Base-by-base conservation (phyloP, 208 protist species). In the Trypanosoma conorhini region DNA sequence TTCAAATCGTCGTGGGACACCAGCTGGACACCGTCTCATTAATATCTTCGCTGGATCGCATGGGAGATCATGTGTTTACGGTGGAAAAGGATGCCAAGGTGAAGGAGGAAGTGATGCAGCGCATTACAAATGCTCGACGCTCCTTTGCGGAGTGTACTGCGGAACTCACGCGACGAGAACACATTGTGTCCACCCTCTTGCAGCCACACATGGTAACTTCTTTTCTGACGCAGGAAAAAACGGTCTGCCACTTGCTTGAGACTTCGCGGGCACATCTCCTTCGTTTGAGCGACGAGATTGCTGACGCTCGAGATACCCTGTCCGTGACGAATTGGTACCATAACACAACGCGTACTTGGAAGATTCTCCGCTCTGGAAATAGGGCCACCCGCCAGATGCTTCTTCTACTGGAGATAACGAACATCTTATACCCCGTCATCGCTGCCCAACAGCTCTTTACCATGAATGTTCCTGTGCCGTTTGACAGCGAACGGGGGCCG, bases 281-380 rank as follows among this genome's bases (percentile, higher is more conserved):
- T 59, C 81, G 83, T 57, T 72, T 93, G 13, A 81, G 88, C 69
- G 68, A 86, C 68, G 91, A 96, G 58, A 82, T 96, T 12, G 79
- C 59, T 52, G 88, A 96, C 73, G 89, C 83, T 65, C 87, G 88
- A 28, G 91, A 96, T 67, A 91, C 86, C 1, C 85, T 96, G 10
- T 79, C 88, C 24, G 67, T 92, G 46, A 87, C 86, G 7, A 93
- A 92, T 71, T 96, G 91, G 91, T 89, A 96, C 68, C 82, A 93
- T 76, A 96, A 96, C 60, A 79, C 93, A 7, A 81, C 84, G 13
- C 76, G 86, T 50, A 88, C 89, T 48, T 93, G 88, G 84, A 70
- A 83, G 24, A 54, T 92, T 44, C 80, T 93, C 12, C 65, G 68
- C 1, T 74, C 80, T 24, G 86, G 88, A 50, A 96, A 93, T 72